phyloP scores from a whole-genome alignment of 345 rosid genomes.

The Rhodamnia argentea region DNA sequence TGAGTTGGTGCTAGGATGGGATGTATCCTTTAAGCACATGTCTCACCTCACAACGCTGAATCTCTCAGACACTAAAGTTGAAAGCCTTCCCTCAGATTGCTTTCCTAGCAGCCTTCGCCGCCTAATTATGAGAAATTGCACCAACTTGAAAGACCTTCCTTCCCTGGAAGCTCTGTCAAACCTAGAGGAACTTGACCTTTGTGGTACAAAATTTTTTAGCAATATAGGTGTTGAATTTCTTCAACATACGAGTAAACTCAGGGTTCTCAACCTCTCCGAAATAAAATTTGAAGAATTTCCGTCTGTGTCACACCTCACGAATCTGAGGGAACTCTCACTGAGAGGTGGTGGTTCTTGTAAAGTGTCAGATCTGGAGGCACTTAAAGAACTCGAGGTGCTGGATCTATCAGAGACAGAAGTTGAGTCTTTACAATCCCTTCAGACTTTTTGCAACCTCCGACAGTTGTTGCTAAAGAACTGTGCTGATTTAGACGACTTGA shows the following conservation, averaged over 20 bases:
- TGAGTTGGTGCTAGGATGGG: background rate
- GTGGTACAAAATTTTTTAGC: background rate
- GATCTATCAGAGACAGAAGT: background rate
- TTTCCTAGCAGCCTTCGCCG: background rate
- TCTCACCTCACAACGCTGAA: background rate
- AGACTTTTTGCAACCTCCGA: background rate
- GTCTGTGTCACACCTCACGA: background rate
- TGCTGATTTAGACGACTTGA: background rate
- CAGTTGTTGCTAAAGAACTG: background rate
- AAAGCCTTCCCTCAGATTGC: background rate
- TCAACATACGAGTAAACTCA: background rate
- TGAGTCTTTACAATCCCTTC: background rate
- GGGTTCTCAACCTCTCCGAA: slow-evolving; percentile 5
- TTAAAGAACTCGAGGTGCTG: background rate
- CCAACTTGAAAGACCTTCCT: background rate
- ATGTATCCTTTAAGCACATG: background rate
- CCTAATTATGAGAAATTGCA: background rate
- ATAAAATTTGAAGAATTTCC: background rate
- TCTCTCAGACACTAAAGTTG: background rate
- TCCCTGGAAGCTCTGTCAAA: background rate
- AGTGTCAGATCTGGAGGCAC: background rate
- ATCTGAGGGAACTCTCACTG: background rate
- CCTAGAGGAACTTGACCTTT: background rate
- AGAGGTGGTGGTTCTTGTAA: background rate
- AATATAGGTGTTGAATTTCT: background rate